phyloP scores from a whole-genome alignment of 129 eudicot genomes.

The Logfia minima region DNA sequence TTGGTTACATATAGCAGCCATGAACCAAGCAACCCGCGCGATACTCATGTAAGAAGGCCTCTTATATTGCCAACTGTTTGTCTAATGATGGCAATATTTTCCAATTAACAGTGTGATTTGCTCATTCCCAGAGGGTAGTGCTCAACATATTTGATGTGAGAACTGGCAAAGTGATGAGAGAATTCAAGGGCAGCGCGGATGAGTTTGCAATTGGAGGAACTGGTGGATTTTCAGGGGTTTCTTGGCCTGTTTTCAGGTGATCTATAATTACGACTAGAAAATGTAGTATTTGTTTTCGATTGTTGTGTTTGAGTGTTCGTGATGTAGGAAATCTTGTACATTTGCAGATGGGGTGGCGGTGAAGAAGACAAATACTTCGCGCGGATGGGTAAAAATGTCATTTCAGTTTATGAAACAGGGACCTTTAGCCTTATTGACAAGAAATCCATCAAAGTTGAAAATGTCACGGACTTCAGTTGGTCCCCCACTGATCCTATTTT shows the following conservation, averaged over 20 bases:
- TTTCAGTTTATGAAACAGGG: constrained; percentile 83
- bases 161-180: constrained; percentile 84
- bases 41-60: constrained; percentile 46
- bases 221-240: constrained; percentile 69
- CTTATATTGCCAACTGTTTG: neutral
- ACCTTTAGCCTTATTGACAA: constrained; percentile 71
- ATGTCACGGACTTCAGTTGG: constrained; percentile 80
- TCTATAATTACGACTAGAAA: neutral
- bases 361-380: constrained; percentile 85
- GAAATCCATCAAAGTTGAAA: constrained; percentile 79
- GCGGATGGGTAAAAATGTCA: constrained; percentile 64
- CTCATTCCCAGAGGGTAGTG: constrained; percentile 55
- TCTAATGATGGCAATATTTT: neutral
- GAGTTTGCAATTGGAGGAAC: constrained; percentile 67
- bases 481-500: constrained; percentile 83
- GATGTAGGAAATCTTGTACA: neutral
- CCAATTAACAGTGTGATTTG: neutral
- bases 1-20: constrained; percentile 56
- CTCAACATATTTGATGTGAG: constrained; percentile 77
- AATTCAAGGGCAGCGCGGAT: constrained; percentile 81
- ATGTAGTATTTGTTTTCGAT: neutral
- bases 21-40: constrained; percentile 85
- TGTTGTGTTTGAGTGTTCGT: neutral
- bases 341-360: constrained; percentile 85
- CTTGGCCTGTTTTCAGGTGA: constrained; percentile 84